Evolutionary conservation across 192 early-diverging fungal genomes (phyloP), one percentile per base, ranked within the genome.

Genomic region (Diversispora eburnea): DNA sequence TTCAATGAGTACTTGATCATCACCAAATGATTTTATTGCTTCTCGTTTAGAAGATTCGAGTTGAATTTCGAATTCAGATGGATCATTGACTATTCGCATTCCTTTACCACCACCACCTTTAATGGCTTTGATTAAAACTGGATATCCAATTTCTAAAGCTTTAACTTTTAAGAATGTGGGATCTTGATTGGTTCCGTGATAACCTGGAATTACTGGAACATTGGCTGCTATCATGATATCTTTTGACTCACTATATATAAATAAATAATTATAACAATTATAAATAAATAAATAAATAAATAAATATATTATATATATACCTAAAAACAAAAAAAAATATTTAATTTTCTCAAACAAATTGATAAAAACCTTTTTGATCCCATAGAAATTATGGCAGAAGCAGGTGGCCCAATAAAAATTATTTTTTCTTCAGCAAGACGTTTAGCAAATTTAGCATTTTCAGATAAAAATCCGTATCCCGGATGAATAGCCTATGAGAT

Each of bases 71-170:
- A 98, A 95, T 43, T 98, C 95, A 43, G 85, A 80, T 7, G 85
- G 80, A 9, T 69, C 65, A 39, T 91, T 81, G 8, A 96, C 97
- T 74, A 97, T 96, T 17, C 97, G 87, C 94, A 98, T 98, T 8
- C 97, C 97, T 82, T 95, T 95, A 56, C 97, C 97, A 76, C 97
- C 97, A 51, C 97, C 97, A 63, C 97, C 97, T 78, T 94, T 92
- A 61, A 96, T 86, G 42, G 97, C 97, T 84, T 99, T 99, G 84
- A 99, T 99, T 77, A 99, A 78, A 39, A 99, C 95, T 2, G 95
- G 96, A 80, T 95, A 98, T 3, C 95, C 95, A 69, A 96, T 98
- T 66, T 89, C 80, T 22, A 75, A 86, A 6, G 93, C 91, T 80
- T 93, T 80, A 17, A 84, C 76, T 75, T 90, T 91, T 72, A 95